Evolutionary conservation across 371 early-diverging fungal genomes (phyloP).

Genomic region (Mycotypha africana): DNA sequence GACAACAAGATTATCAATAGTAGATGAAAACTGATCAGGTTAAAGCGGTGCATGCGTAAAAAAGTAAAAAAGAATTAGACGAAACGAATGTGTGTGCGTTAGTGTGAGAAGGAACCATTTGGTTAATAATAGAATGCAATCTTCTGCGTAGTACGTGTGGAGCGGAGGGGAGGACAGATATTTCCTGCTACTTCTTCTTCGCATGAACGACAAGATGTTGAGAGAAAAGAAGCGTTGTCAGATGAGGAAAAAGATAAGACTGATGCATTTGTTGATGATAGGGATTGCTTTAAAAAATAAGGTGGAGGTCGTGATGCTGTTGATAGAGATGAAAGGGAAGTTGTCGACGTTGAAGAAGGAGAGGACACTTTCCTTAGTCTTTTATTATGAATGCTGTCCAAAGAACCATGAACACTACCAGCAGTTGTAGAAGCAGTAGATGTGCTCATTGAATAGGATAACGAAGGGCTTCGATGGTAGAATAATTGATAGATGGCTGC

Average conservation of each 20-base stretch:
- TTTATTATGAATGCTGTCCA: too few species aligned
- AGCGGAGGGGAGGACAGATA: constrained; percentile 7
- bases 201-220: constrained; percentile 19
- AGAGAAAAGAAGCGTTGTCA: constrained; percentile 11
- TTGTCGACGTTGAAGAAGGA: too few species aligned
- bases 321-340: too few species aligned
- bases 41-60: too few species aligned
- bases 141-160: constrained; percentile 14
- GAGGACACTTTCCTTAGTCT: neutral
- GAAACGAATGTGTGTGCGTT: neutral
- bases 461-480: constrained; percentile 20
- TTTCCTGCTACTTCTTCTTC: constrained; percentile 18
- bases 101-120: neutral
- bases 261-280: constrained; percentile 14
- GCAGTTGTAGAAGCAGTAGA: too few species aligned
- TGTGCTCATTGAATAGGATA: too few species aligned
- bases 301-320: too few species aligned
- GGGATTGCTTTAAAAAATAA: constrained; percentile 11
- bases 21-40: too few species aligned
- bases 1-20: too few species aligned
- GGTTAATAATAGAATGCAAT: constrained; percentile 1
- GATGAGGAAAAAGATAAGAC: constrained; percentile 20
- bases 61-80: neutral
- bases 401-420: too few species aligned
- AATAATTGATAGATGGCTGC: constrained; percentile 4